Evolutionary conservation across 1,139 yeast genomes (phyloP), one percentile per base, ranked within the genome.

Genomic region (Suhomyces bolitotheri): DNA sequence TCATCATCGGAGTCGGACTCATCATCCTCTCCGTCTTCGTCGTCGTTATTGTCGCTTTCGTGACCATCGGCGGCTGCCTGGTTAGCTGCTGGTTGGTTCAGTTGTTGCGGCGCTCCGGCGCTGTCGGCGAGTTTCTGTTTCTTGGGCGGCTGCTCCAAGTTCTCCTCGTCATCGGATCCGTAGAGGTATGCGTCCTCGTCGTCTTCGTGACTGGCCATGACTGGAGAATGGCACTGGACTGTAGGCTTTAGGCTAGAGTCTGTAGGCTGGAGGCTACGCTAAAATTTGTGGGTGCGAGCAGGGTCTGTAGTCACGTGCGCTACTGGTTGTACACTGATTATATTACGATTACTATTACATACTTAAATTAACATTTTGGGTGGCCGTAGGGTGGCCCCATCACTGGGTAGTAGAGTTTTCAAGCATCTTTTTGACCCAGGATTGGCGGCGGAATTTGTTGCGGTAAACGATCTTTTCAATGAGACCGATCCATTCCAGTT

Each of bases 181-280:
- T 88, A 88, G 38, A 88, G 76, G 58, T 80, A 88, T 34, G 83
- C 92, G 55, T 88, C 96, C 49, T 87, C 96, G 43, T 85, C 92
- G 41, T 82, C 90, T 53, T 50, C 46, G 33, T 46, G 43, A 27
- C 36, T 38, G 16, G 43, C 39, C 53, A 49, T 49, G n/a, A n/a
- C n/a, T n/a, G 36, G 7, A 36, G 19, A 5, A 12, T 7, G n/a
- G n/a, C n/a, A n/a, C n/a, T n/a, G n/a, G n/a, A n/a, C n/a, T n/a
- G n/a, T n/a, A n/a, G n/a, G n/a, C n/a, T n/a, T n/a, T n/a, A n/a
- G n/a, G n/a, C n/a, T n/a, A n/a, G n/a, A n/a, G n/a, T n/a, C n/a
- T n/a, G n/a, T n/a, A n/a, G n/a, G n/a, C n/a, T n/a, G n/a, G n/a
- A n/a, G n/a, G n/a, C n/a, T n/a, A n/a, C n/a, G n/a, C n/a, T n/a